Base-by-base conservation (phyloP, 306 rosid species). In the Parietaria judaica region DNA sequence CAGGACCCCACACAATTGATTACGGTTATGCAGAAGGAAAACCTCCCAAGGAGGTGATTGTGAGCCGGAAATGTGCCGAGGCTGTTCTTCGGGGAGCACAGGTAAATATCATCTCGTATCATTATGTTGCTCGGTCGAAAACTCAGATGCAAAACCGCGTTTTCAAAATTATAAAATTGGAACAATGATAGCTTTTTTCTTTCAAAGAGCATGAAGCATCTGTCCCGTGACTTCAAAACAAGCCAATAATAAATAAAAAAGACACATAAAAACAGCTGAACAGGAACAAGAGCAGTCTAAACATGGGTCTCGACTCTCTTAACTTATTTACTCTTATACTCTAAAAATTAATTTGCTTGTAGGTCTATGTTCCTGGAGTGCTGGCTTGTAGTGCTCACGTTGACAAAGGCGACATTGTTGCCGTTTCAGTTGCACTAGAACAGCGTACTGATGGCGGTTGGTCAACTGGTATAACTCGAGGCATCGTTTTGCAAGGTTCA, bases 11-110 rank as follows among this genome's bases (percentile, higher is more conserved):
- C 60, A 13, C 62, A 23, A 74, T 92, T 69, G 80, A 80, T 72
- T 92, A 92, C 50, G 86, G 78, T 34, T 61, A 62, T 78, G 80
- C 14, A 35, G 74, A 62, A 78, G 75, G 78, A 45, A 74, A 59
- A 68, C 79, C 84, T 70, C 87, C 90, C 3, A 92, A 92, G 69
- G 98, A 88, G 79, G 75, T 92, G 15, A 79, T 86, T 65, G 96
- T 92, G 62, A 92, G 95, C 60, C 76, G 98, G 68, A 92, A 92
- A 64, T 92, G 98, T 66, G 96, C 95, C 11, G 96, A 92, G 81
- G 98, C 96, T 0, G 98, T 92, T 82, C 96, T 92, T 60, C 88
- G 94, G 1, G 98, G 95, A 17, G 95, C 98, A 72, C 96, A 92
- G 98, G 98, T 92, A 57, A 53, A 64, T 50, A 9, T 41, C 60